Conservation (phyloP, 1,139 yeast species). For the Eremothecium sinecaudum region DNA sequence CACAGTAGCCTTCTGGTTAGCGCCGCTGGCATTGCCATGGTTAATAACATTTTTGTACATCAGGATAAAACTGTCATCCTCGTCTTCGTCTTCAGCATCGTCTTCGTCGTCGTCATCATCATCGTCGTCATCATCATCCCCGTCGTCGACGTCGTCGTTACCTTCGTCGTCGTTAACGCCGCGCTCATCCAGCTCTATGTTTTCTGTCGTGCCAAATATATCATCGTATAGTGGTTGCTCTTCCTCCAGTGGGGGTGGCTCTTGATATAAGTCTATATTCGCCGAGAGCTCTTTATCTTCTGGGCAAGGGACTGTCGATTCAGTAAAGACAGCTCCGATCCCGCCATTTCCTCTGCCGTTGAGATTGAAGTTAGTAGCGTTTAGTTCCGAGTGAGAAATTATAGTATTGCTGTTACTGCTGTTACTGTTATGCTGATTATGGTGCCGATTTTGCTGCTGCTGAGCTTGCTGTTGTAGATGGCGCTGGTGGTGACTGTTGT, state of each 20-base stretch:
- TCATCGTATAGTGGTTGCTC: conserved; percentile 6
- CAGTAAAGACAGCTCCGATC: conserved; percentile 1
- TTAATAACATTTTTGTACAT: conserved; percentile 5
- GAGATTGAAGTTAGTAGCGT: neutral
- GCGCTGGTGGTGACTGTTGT: neutral
- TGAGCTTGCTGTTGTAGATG: neutral
- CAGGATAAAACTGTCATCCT: conserved; percentile 5
- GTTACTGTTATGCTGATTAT: conserved; percentile 1
- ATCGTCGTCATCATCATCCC: conserved; percentile 9
- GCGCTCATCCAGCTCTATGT: conserved; percentile 8
- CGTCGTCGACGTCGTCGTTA: conserved; percentile 6
- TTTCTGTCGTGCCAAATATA: conserved; percentile 7
- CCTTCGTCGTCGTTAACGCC: conserved; percentile 3
- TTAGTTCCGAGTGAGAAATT: neutral
- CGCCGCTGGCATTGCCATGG: neutral
- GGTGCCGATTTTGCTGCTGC: neutral
- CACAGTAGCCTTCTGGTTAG: conserved; percentile 1
- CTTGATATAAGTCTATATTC: conserved; percentile 5
- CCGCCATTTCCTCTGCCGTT: neutral
- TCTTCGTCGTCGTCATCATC: conserved; percentile 9
- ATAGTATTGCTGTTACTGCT: neutral
- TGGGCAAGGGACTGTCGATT: conserved; percentile 7
- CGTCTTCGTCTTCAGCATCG: conserved; percentile 5
- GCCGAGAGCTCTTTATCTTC: conserved; percentile 6
- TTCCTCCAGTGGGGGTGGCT: conserved; percentile 4